Conservation (phyloP, 169 alveolate species). For the Plasmodium fragile region DNA sequence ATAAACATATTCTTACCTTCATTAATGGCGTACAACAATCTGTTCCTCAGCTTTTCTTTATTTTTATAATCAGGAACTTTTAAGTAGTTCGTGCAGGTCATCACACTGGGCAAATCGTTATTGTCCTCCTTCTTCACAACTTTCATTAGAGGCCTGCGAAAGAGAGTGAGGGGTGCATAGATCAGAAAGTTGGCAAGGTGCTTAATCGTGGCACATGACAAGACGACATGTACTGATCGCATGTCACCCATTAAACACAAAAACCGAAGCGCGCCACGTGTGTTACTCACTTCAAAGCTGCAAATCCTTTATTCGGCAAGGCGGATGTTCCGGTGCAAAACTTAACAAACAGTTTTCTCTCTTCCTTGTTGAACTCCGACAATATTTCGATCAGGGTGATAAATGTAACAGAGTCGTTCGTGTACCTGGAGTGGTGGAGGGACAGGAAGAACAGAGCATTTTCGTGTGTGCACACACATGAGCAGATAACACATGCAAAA, state of each 20-base stretch:
- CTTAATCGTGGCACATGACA: not conserved
- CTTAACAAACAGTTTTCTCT: slow-evolving; percentile 86
- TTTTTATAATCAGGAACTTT: slow-evolving; percentile 94
- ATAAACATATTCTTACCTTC: slow-evolving; percentile 91
- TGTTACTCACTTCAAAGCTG: slow-evolving; percentile 89
- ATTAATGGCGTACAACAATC: slow-evolving; percentile 90
- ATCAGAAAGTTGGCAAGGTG: not conserved
- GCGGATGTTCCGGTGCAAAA: slow-evolving; percentile 96
- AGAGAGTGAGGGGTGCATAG: not conserved
- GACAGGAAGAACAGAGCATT: not conserved
- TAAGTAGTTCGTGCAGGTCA: slow-evolving; percentile 96
- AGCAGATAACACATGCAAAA: not conserved
- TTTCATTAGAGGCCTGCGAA: slow-evolving; percentile 86
- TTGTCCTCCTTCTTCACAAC: slow-evolving; percentile 90
- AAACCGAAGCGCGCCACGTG: not conserved
- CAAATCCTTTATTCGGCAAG: slow-evolving; percentile 95
- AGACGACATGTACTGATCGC: not conserved
- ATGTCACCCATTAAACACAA: not conserved
- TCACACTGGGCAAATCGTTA: slow-evolving; percentile 91
- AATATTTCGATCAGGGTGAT: slow-evolving; percentile 83
- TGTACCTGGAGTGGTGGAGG: slow-evolving; percentile 62
- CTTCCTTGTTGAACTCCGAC: slow-evolving; percentile 82
- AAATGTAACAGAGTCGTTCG: slow-evolving; percentile 79
- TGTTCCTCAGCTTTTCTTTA: slow-evolving; percentile 86
- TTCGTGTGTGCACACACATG: not conserved